Percentiles rank a stretch among this genome's conserved stretches.
Evolutionary conservation across 2,329 filamentous ascomycete species (phyloP).

Genomic region (Aspergillus ochraceoroseus): DNA sequence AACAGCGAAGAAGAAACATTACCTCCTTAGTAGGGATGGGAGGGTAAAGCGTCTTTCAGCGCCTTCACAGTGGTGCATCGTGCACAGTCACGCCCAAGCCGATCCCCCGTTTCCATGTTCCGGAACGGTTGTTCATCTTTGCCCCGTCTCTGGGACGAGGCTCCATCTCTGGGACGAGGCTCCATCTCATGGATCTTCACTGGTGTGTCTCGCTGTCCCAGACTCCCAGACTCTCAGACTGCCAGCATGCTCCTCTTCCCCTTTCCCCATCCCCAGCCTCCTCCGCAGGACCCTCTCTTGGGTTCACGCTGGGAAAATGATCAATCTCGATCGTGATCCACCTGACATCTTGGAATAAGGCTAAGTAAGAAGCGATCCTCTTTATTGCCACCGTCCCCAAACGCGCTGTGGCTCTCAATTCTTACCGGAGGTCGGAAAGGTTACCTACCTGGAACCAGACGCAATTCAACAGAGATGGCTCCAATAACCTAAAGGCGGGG

Average conservation of each 20-base stretch:
- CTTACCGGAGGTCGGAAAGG: conserved; percentile 14
- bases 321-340: conserved; percentile 12
- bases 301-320: conserved; percentile 1
- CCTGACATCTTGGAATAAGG: conserved; percentile 7
- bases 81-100: not conserved
- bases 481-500: conserved; percentile 20
- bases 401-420: no score
- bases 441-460: conserved; percentile 1
- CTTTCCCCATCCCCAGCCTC: not conserved
- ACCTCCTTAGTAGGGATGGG: not conserved
- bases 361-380: conserved; percentile 8
- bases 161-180: not conserved
- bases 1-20: conserved; percentile 6
- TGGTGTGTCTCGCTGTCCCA: no score
- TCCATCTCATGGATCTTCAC: conserved; percentile 1
- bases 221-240: not conserved
- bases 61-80: not conserved
- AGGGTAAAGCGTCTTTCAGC: conserved; percentile 1
- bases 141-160: conserved; percentile 4
- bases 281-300: not conserved
- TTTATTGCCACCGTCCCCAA: conserved; percentile 6
- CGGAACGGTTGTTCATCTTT: conserved; percentile 3
- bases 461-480: conserved; percentile 13
- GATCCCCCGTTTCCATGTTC: conserved; percentile 4
- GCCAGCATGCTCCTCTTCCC: not conserved